Conservation (phyloP, 2,329 filamentous ascomycete genomes). For the Colletotrichum higginsianum region DNA sequence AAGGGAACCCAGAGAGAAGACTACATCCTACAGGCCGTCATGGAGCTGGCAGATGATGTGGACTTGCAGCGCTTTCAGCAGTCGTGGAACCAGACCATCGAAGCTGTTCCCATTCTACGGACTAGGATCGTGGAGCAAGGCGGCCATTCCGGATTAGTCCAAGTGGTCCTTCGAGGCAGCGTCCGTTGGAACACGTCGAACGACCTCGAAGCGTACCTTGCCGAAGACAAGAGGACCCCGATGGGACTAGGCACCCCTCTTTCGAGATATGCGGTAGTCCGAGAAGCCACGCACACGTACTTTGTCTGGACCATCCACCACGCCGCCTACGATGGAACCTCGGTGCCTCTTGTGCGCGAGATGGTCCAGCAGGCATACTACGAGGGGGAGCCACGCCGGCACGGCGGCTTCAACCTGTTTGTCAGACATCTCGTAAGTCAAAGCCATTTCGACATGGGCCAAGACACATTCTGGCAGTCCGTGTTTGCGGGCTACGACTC, state of each 20-base stretch:
- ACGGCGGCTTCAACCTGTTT: not conserved
- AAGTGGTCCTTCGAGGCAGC: not conserved
- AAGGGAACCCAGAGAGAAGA: slow-evolving; percentile 36
- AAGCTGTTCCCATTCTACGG: not conserved
- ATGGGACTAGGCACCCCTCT: not conserved
- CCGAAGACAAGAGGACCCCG: not conserved
- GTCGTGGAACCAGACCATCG: not conserved
- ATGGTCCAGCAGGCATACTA: slow-evolving; percentile 30
- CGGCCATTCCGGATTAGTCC: not conserved
- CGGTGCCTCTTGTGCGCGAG: slow-evolving; percentile 42
- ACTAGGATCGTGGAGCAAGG: not conserved
- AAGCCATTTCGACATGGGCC: too few species aligned
- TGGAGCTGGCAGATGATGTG: not conserved
- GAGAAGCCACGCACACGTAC: slow-evolving; percentile 32
- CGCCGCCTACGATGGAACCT: slow-evolving; percentile 51
- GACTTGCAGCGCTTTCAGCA: not conserved
- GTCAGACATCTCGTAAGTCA: not conserved
- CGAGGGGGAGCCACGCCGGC: not conserved
- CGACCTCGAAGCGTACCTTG: not conserved
- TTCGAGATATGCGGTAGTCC: not conserved
- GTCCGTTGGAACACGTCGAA: not conserved
- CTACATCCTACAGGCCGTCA: slow-evolving; percentile 42
- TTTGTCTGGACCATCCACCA: slow-evolving; percentile 53
- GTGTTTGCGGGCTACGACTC: too few species aligned
- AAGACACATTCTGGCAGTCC: too few species aligned